Base-by-base conservation (phyloP, 169 alveolate species). In the Eimeria maxima region DNA sequence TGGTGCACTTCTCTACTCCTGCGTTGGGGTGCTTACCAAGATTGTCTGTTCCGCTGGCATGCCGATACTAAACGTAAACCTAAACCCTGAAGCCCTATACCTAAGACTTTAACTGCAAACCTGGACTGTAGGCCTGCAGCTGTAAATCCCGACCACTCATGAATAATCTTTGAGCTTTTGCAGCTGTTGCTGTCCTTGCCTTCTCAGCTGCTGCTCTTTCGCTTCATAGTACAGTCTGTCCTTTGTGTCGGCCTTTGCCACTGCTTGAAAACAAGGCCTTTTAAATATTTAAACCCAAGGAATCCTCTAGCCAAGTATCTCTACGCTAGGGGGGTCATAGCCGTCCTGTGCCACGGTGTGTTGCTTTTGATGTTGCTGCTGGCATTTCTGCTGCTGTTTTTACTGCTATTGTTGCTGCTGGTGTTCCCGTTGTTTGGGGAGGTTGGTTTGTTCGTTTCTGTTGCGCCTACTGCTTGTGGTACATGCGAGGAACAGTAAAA, bases 341-440 rank as follows among this genome's bases (percentile, higher is more conserved):
- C 89, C 60, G 89, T 78, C 63, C 45, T 78, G 45, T 78, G 89
- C 44, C 89, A 78, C 69, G 89, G 89, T 78, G 44, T 78, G 89
- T 50, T 33, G 38, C 38, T 1, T 33, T 22, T 29, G 38, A 11
- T 76, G 87, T 24, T 42, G 33, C 20, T 44, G 63, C 65, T 22
- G 63, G 38, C 3, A 63, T 20, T 76, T 29, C 55, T 42, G 63
- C 45, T 24, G 60, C 89, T 78, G 89, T 16, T 47, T 8, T 22
- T 78, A 67, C 67, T 78, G 69, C 38, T 45, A 44, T 18, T 50
- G 42, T 42, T 44, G 89, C 44, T 78, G 84, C 53, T 29, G 50
- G 8, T 45, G 65, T n/a, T 45, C 67, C 67, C 45, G 44, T 53
- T 78, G 69, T 44, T 73, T 6, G 89, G 24, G 42, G 89, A 7